Conservation (phyloP, 2,329 filamentous ascomycete genomes). For the Eutypa lata region DNA sequence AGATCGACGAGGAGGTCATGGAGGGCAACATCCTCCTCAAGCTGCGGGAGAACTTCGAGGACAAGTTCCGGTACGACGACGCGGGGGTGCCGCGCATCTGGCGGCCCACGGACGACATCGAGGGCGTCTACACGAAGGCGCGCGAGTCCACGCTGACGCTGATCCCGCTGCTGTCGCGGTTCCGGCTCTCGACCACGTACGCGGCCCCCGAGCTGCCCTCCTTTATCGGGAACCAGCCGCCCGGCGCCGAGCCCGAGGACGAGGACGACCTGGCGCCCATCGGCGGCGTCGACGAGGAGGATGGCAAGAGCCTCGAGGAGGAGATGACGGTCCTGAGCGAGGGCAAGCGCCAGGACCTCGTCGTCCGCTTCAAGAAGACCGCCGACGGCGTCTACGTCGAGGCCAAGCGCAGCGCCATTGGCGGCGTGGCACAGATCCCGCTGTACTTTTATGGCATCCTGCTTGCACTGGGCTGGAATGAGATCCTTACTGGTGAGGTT, state of each 20-base stretch:
- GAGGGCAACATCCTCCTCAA: conserved; percentile 95
- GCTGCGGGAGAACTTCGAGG: conserved; percentile 96
- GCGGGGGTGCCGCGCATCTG: conserved; percentile 92
- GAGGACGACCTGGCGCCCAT: conserved; percentile 89
- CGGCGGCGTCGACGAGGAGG: conserved; percentile 90
- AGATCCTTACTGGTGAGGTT: conserved; percentile 82
- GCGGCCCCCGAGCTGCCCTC: conserved; percentile 76
- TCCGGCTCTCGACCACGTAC: conserved; percentile 72
- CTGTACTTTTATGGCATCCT: conserved; percentile 91
- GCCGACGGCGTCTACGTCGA: conserved; percentile 97
- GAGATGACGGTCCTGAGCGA: conserved; percentile 95
- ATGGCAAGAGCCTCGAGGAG: conserved; percentile 90
- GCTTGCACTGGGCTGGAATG: conserved; percentile 95
- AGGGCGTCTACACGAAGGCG: conserved; percentile 88
- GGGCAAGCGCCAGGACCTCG: conserved; percentile 84
- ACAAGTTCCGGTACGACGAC: conserved; percentile 98
- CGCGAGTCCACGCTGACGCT: conserved; percentile 88
- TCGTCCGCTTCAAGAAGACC: conserved; percentile 95
- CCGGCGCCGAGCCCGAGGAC: conserved; percentile 72
- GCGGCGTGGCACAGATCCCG: conserved; percentile 89
- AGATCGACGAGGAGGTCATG: conserved; percentile 96
- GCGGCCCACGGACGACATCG: conserved; percentile 95
- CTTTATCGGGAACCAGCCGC: conserved; percentile 79
- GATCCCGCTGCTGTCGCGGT: conserved; percentile 83
- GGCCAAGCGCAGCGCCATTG: conserved; percentile 94